Conservation (phyloP, 2,329 filamentous ascomycete genomes). For the Xylariaceae sp. region DNA sequence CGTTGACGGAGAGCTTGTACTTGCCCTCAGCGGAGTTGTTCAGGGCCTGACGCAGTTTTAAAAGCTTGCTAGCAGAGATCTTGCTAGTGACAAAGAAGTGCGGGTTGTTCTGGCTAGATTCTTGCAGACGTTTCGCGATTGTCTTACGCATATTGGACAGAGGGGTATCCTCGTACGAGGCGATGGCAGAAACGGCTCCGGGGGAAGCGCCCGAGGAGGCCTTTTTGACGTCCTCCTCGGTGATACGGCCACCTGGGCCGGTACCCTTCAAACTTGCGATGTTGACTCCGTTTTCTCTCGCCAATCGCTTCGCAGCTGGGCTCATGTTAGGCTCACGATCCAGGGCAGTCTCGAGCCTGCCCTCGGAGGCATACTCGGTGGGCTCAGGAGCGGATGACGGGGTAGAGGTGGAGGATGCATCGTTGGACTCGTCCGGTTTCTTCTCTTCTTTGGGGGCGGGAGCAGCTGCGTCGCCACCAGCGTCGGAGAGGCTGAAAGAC, state of each 20-base stretch:
- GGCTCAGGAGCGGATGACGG: slow-evolving; percentile 60
- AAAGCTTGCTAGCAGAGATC: slow-evolving; percentile 91
- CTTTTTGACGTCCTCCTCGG: slow-evolving; percentile 93
- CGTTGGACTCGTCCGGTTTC: slow-evolving; percentile 64
- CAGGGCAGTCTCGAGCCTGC: slow-evolving; percentile 81
- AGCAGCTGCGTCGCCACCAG: slow-evolving; percentile 77
- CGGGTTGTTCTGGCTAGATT: slow-evolving; percentile 92
- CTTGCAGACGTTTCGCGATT: slow-evolving; percentile 86
- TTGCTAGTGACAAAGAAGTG: slow-evolving; percentile 96
- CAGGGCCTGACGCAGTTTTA: slow-evolving; percentile 93
- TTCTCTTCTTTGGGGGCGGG: slow-evolving; percentile 70
- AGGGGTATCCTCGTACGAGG: slow-evolving; percentile 82
- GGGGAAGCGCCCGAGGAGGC: slow-evolving; percentile 68
- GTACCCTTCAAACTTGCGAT: slow-evolving; percentile 83
- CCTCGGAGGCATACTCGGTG: slow-evolving; percentile 75
- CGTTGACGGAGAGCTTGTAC: slow-evolving; percentile 99
- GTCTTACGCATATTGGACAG: slow-evolving; percentile 96
- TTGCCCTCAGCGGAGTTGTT: slow-evolving; percentile 88
- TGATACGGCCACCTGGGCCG: slow-evolving; percentile 85
- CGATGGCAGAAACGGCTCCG: slow-evolving; percentile 57
- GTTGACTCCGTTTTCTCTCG: slow-evolving; percentile 81
- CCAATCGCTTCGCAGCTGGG: slow-evolving; percentile 78
- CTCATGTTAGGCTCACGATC: slow-evolving; percentile 79
- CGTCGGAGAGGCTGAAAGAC: slow-evolving; percentile 85
- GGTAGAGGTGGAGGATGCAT: slow-evolving; percentile 63